Base-by-base conservation (phyloP, 495 filamentous ascomycete genomes). In the Cercophora samala region DNA sequence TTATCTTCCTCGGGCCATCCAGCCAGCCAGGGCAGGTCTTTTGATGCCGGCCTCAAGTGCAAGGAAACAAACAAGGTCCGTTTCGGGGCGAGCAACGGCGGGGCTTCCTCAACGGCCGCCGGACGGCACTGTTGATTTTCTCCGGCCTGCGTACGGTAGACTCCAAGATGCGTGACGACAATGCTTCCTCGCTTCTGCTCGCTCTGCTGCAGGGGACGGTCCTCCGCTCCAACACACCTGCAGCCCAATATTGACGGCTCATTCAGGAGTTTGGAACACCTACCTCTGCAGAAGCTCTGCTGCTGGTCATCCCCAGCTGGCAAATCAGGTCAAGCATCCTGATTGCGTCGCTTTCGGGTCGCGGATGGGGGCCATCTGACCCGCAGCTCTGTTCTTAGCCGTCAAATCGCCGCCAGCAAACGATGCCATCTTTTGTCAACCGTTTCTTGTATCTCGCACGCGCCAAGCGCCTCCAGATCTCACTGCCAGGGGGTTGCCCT, bases 371-470 rank as follows among this genome's bases (percentile, higher is more conserved):
- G 58, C 58, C 58, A 60, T 24, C 23, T 23, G 26, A 25, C 22
- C 58, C 58, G 58, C 58, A 56, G 0, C 22, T 56, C 54, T 1
- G 54, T 24, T 56, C 52, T 15, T 4, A 54, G 19, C 19, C 52
- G 13, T 54, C 52, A 15, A 18, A n/a, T 54, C 52, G n/a, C 22
- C 56, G 22, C 29, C 29, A 32, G 29, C 29, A 32, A 32, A 32
- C 29, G 29, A 32, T 32, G 29, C 29, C 9, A 46, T 46, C 37
- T 46, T 46, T 46, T 46, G 37, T 46, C 37, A 46, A 46, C 37
- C 37, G 37, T 46, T 60, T 60, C 26, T 60, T 60, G 26, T 60
- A 60, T 60, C 58, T 26, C 58, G 58, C 58, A 60, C 22, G 58
- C 26, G 23, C 23, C 26, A 23, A 60, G 58, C 58, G 58, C 58